Percentiles rank a stretch among this genome's conserved stretches.
These are phyloP conservation scores for Cardiospermum halicacabum DNA, from an alignment of 345 rosid genomes.

Conservation along the genomic window DNA sequence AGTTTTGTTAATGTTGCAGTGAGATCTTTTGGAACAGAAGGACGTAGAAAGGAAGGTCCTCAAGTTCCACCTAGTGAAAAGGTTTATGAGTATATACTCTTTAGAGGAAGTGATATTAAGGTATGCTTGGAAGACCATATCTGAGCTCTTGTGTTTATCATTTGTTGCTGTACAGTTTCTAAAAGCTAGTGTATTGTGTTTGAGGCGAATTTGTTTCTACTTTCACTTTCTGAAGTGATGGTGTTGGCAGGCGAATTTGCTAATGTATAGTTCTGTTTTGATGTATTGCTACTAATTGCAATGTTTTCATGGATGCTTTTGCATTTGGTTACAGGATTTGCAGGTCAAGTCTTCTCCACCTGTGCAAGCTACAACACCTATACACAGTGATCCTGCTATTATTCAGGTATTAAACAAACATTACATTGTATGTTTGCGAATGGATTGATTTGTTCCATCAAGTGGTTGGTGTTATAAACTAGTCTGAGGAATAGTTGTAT, in stretches of 20 bases:
- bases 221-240: too few species aligned
- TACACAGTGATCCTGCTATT: conserved; percentile 35
- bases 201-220: too few species aligned
- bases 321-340: conserved; percentile 26
- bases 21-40: conserved; percentile 77
- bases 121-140: conserved; percentile 20
- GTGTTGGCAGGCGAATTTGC: too few species aligned
- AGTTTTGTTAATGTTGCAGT: conserved; percentile 39
- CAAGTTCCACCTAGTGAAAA: conserved; percentile 67
- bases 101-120: conserved; percentile 80
- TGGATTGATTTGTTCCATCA: too few species aligned
- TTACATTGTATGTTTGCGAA: too few species aligned
- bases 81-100: conserved; percentile 70
- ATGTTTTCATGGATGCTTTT: neutral
- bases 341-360: conserved; percentile 38
- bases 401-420: too few species aligned
- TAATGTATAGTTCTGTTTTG: too few species aligned
- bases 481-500: too few species aligned
- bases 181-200: too few species aligned
- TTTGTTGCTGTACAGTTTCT: too few species aligned
- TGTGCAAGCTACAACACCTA: conserved; percentile 19
- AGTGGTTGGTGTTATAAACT: too few species aligned
- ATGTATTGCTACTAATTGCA: neutral
- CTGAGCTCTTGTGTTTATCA: too few species aligned
- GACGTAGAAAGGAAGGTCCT: conserved; percentile 70